Conservation (phyloP, 2,329 filamentous ascomycete species). For the Claviceps humidiphila region DNA sequence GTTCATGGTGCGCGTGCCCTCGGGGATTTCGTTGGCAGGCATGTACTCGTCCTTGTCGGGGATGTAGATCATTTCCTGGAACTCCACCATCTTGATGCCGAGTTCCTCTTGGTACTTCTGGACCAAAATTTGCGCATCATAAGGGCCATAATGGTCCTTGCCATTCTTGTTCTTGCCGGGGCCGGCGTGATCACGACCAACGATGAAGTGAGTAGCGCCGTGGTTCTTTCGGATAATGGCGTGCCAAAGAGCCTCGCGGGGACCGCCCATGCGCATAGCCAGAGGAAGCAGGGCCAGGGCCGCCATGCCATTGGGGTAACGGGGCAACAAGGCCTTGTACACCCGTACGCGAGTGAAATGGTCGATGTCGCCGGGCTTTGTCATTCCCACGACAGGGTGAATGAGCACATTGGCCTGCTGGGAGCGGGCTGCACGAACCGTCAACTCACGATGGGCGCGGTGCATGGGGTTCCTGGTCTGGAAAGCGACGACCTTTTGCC, state of each 20-base stretch:
- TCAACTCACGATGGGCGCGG: constrained; percentile 93
- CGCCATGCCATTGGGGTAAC: constrained; percentile 99
- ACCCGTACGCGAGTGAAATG: constrained; percentile 98
- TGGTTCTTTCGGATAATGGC: constrained; percentile 99
- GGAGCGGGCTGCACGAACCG: constrained; percentile 86
- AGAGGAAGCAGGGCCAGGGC: constrained; percentile 87
- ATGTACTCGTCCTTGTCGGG: constrained; percentile 95
- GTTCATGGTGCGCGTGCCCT: constrained; percentile 74
- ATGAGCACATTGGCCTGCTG: constrained; percentile 98
- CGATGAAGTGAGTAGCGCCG: constrained; percentile 97
- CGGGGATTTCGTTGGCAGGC: constrained; percentile 77
- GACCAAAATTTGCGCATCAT: constrained; percentile 91
- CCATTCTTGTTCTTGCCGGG: constrained; percentile 97
- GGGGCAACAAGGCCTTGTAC: constrained; percentile 90
- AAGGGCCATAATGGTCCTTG: constrained; percentile 93
- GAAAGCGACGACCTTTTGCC: constrained; percentile 95
- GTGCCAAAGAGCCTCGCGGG: constrained; percentile 98
- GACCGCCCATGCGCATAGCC: constrained; percentile 98
- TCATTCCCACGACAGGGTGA: constrained; percentile 94
- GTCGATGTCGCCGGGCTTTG: constrained; percentile 98
- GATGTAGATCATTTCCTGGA: constrained; percentile 99
- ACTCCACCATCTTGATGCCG: constrained; percentile 95
- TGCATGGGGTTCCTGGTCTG: constrained; percentile 99
- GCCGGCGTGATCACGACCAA: constrained; percentile 94
- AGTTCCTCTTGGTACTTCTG: constrained; percentile 95